Evolutionary conservation across 352 stramenopile genomes (phyloP), one percentile per base, ranked within the genome.

Genomic region (Lagenidium giganteum): DNA sequence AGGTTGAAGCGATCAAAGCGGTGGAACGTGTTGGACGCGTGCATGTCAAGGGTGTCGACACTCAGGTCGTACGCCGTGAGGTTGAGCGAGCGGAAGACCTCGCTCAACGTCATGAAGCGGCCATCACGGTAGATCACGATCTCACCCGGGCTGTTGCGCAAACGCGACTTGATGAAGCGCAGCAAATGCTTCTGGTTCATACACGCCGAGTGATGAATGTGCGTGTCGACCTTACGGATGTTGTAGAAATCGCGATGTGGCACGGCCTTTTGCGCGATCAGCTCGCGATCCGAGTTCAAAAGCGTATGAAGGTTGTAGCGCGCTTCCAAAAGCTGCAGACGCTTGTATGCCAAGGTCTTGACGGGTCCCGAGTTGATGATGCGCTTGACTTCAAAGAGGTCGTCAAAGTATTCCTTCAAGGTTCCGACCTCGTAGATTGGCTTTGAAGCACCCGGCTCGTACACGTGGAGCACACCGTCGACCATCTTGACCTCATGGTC

Each of bases 1-100:
- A 96, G 67, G 64, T 99, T 99, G 58, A 99, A 99, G 22, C 97
- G 95, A 60, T 99, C 96, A 67, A 99, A 99, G 47, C 95, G 78
- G 54, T 98, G 95, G 70, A 98, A 98, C 25, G 90, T 98, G 65
- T 98, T 98, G 71, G 97, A 96, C 12, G 96, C 95, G 53, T 99
- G 81, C 64, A 98, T 98, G 67, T 98, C 93, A 24, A 99, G 87
- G 21, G 95, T 98, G 64, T 99, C 95, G 40, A 99, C 97, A 33
- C 87, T 98, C 35, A 99, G 65, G 58, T 98, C 93, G 63, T 98
- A 98, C 2, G 91, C 89, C 34, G 95, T 97, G 16, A 99, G 72
- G 33, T 83, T 86, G 27, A 97, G 69, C 30, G 75, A 93, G 32
- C 75, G 59, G 49, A 96, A 96, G 9, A 96, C 83, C 59, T 98